These are phyloP conservation scores for Cinnamomum chago DNA, from an alignment of 164 flowering plant species.

Conservation along the genomic window DNA sequence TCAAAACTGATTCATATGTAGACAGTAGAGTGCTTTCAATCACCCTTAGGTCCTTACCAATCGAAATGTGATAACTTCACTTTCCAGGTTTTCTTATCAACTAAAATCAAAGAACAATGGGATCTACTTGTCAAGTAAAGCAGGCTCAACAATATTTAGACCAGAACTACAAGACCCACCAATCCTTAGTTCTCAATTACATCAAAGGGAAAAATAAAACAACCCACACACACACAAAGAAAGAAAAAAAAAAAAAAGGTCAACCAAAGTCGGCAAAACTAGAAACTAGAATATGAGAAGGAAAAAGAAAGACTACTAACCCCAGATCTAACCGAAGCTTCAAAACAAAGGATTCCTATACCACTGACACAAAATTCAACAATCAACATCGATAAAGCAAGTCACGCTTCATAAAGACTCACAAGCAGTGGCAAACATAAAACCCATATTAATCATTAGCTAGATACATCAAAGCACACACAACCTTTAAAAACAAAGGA, in stretches of 20 bases:
- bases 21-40: not conserved
- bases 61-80: too few species aligned
- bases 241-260: not conserved
- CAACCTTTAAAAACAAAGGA: too few species aligned
- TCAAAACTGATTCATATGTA: not conserved
- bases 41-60: too few species aligned
- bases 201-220: not conserved
- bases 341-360: conserved; percentile 1
- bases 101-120: not conserved
- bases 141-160: not conserved
- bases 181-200: not conserved
- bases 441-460: not conserved
- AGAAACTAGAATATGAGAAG: not conserved
- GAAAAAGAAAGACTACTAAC: not conserved
- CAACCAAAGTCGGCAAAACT: not conserved
- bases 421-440: not conserved
- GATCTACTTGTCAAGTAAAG: not conserved
- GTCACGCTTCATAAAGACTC: too few species aligned
- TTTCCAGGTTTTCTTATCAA: too few species aligned
- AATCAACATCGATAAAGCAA: not conserved
- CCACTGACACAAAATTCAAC: not conserved
- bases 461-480: not conserved
- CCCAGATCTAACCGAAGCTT: not conserved
- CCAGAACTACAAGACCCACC: not conserved
- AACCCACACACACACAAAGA: too few species aligned